Conservation (phyloP, 768 basidiomycete species). For the Suillus paluster region DNA sequence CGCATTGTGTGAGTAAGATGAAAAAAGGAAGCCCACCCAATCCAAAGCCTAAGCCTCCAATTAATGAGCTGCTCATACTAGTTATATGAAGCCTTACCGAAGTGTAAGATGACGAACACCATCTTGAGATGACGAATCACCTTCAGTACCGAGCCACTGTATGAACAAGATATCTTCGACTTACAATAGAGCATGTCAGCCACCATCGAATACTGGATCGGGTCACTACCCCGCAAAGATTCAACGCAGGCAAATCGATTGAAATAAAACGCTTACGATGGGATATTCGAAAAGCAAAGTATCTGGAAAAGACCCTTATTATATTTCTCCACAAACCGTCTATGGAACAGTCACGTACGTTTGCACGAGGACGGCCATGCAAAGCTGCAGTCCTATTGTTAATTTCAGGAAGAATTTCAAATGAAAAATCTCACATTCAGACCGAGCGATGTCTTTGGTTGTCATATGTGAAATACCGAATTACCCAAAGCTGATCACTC, state of each 20-base stretch:
- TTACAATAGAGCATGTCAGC: slow-evolving; percentile 38
- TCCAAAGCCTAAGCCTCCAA: slow-evolving; percentile 34
- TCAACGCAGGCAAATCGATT: neutral
- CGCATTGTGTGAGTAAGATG: neutral
- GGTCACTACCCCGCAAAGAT: slow-evolving; percentile 33
- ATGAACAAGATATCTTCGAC: neutral
- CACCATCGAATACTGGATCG: slow-evolving; percentile 37
- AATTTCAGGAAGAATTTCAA: neutral
- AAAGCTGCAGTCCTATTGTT: slow-evolving; percentile 31
- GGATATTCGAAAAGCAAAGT: slow-evolving; percentile 15
- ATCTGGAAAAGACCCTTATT: slow-evolving; percentile 2
- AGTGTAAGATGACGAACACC: slow-evolving; percentile 44
- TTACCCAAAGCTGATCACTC: slow-evolving; percentile 2
- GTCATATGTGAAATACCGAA: neutral
- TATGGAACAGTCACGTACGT: slow-evolving; percentile 31
- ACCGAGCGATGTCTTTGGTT: slow-evolving; percentile 9
- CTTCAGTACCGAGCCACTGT: neutral
- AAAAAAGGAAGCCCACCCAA: slow-evolving; percentile 31
- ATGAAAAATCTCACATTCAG: slow-evolving; percentile 12
- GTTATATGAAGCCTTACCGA: slow-evolving; percentile 38
- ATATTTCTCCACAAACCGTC: neutral
- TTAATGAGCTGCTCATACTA: slow-evolving; percentile 19
- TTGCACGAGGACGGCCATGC: slow-evolving; percentile 48
- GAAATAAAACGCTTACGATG: slow-evolving; percentile 5
- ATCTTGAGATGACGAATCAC: slow-evolving; percentile 10